Percentiles rank a stretch among this genome's conserved stretches.
Evolutionary conservation across 805 yeast genomes (phyloP).

Genomic region (Suhomyces canberraensis): DNA sequence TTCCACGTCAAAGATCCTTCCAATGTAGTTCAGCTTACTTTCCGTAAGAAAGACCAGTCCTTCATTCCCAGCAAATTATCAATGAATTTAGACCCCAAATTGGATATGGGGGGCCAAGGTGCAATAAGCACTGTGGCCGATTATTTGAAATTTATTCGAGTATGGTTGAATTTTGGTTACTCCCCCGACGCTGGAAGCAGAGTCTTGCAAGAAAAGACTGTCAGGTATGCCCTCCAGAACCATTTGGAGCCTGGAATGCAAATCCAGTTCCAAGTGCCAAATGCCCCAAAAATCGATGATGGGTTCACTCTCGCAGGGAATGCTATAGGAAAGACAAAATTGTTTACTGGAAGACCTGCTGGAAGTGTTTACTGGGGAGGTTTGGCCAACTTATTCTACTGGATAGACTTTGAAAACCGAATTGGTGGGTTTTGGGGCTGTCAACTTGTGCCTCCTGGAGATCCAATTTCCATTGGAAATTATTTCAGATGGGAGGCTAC

Average conservation of each 20-base stretch:
- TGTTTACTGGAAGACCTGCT: conserved; percentile 34
- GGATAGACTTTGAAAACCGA: conserved; percentile 38
- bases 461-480: conserved; percentile 6
- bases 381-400: conserved; percentile 36
- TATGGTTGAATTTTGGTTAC: conserved; percentile 39
- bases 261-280: not conserved
- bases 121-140: conserved; percentile 36
- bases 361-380: conserved; percentile 41
- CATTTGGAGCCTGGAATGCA: conserved; percentile 24
- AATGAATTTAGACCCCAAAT: conserved; percentile 9
- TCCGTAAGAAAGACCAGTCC: not conserved
- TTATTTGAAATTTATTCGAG: conserved; percentile 35
- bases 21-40: not conserved
- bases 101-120: conserved; percentile 47
- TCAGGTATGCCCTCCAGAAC: conserved; percentile 28
- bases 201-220: conserved; percentile 23
- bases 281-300: conserved; percentile 12
- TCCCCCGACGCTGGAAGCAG: conserved; percentile 35
- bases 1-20: conserved; percentile 5
- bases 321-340: conserved; percentile 20
- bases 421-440: conserved; percentile 40
- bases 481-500: not conserved
- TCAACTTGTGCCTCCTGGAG: conserved; percentile 35
- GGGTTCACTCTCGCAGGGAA: conserved; percentile 37
- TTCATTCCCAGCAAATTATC: not conserved